These are phyloP conservation scores for Phytopythium aichiense DNA, from an alignment of 352 stramenopile species.

Conservation along the genomic window DNA sequence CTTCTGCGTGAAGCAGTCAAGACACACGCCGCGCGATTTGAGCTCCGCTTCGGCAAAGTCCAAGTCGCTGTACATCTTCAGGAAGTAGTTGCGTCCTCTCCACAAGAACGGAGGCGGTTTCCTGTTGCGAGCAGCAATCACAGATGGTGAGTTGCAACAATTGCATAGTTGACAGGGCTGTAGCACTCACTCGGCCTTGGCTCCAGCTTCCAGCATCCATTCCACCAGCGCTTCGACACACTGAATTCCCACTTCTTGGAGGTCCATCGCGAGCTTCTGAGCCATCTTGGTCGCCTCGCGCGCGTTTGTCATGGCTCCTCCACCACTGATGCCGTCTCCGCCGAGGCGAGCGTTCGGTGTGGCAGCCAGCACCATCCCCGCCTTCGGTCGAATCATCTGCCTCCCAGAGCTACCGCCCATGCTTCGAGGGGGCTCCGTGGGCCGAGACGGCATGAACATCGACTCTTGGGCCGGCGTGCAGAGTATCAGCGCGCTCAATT, in stretches of 20 bases:
- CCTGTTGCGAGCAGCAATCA: slow-evolving; percentile 14
- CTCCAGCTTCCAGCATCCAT: slow-evolving; percentile 76
- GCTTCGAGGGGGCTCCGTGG: slow-evolving; percentile 19
- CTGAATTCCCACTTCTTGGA: slow-evolving; percentile 64
- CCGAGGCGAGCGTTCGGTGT: slow-evolving; percentile 17
- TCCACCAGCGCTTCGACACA: slow-evolving; percentile 76
- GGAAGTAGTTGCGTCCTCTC: slow-evolving; percentile 70
- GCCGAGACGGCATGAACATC: slow-evolving; percentile 46
- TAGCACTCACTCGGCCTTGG: slow-evolving; percentile 53
- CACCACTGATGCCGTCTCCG: slow-evolving; percentile 1
- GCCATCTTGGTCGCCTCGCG: slow-evolving; percentile 66
- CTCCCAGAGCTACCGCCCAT: slow-evolving; percentile 12
- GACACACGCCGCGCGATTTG: slow-evolving; percentile 36
- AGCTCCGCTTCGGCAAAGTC: slow-evolving; percentile 63
- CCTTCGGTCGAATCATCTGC: slow-evolving; percentile 39
- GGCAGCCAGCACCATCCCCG: slow-evolving; percentile 33
- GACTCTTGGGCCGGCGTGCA: slow-evolving; percentile 60
- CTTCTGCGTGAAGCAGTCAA: slow-evolving; percentile 46
- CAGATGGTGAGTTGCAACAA: neutral
- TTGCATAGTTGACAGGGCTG: neutral
- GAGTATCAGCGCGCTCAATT: slow-evolving; percentile 64
- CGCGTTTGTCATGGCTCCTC: slow-evolving; percentile 52
- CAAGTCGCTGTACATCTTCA: slow-evolving; percentile 67
- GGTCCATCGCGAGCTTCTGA: slow-evolving; percentile 57
- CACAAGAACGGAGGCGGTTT: slow-evolving; percentile 66